A percentile compares a stretch with the other conserved stretches of the same genome.
These are phyloP conservation scores for Ophiostoma perfectum DNA, from an alignment of 2,329 filamentous ascomycete genomes.

Conservation along the genomic window DNA sequence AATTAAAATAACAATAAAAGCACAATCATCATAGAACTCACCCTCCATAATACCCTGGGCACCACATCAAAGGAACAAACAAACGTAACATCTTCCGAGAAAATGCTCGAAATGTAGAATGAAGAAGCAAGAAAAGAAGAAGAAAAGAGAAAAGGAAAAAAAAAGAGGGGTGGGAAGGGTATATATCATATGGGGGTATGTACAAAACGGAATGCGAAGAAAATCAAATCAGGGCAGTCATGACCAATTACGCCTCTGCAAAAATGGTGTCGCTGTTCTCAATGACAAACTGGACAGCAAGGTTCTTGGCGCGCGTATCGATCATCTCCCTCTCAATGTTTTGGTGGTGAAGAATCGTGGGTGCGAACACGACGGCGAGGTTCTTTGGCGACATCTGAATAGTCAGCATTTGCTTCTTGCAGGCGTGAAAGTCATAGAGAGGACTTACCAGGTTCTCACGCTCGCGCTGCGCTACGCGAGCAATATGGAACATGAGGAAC, in stretches of 20 bases:
- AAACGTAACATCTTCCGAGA: not conserved
- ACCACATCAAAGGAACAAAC: constrained; percentile 1
- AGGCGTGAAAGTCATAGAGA: constrained; percentile 43
- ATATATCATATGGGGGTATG: constrained; percentile 16
- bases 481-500: constrained; percentile 89
- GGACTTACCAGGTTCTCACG: constrained; percentile 61
- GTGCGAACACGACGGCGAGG: constrained; percentile 92
- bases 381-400: constrained; percentile 86
- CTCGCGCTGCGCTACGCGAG: constrained; percentile 75
- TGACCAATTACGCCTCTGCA: constrained; percentile 37
- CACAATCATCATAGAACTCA: not conserved
- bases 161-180: constrained; percentile 1
- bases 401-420: not conserved
- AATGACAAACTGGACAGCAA: constrained; percentile 85
- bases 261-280: constrained; percentile 86
- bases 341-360: constrained; percentile 90
- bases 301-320: constrained; percentile 90
- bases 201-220: constrained; percentile 14
- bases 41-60: constrained; percentile 11
- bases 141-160: constrained; percentile 7
- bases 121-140: not conserved
- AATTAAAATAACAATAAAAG: not conserved
- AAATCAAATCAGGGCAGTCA: not conserved
- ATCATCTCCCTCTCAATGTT: constrained; percentile 92
- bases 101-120: not conserved